Evolutionary conservation across 2,329 filamentous ascomycete species (phyloP), one percentile per base, ranked within the genome.

Genomic region (Colletotrichum australisinense): DNA sequence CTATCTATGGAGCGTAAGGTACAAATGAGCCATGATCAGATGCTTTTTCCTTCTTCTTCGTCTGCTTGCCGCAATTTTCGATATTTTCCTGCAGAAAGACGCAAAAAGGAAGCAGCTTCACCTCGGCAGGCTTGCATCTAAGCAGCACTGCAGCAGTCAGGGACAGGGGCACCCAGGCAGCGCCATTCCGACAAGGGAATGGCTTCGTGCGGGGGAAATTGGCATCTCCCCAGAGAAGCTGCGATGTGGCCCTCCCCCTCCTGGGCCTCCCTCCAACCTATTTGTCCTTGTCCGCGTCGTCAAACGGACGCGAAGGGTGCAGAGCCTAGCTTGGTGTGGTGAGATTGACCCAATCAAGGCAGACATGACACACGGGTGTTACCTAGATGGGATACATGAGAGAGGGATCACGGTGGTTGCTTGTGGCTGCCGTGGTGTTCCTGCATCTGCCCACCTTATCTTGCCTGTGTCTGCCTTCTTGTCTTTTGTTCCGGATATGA

Each of bases 121-220:
- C 68, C 60, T 49, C 49, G 46, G 55, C 35, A 49, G 58, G 46
- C 52, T 24, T 30, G 57, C 24, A 11, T 55, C 63, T 30, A 28
- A 42, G 38, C 42, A 49, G 7, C 19, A n/a, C 42, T 53, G 22
- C 16, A 46, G 19, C 19, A n/a, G 42, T 30, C 19, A n/a, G 22
- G 59, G 16, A 30, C 58, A 72, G 69, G 69, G 69, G 64, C 16
- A 49, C 42, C 46, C 46, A n/a, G 30, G 32, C 30, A 35, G 58
- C 46, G 16, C 42, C 30, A 8, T 57, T 32, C 65, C 64, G 6
- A 57, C 46, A 57, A 14, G 9, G 62, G 67, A 57, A 63, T 72
- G 49, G 69, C 69, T 49, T 72, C 64, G 69, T 72, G 69, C 69
- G 69, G 69, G 69, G 69, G 69, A 68, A 49, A 67, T 67, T 71